Conservation (phyloP, 495 filamentous ascomycete genomes). For the Xylaria telfairii region DNA sequence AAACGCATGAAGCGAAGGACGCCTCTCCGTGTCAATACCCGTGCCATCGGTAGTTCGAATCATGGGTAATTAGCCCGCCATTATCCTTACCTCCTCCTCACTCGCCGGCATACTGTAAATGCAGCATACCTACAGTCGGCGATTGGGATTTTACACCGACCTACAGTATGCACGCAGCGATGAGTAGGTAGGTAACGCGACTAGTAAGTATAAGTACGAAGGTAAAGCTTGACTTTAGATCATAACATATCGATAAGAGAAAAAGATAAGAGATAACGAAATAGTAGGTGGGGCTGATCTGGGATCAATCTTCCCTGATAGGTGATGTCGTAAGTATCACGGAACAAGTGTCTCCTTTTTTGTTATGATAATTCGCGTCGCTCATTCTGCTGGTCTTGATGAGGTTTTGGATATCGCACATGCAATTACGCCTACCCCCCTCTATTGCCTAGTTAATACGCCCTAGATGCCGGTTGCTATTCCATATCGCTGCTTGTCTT, state of each 20-base stretch:
- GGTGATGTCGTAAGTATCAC: neutral
- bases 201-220: too few relatives aligned
- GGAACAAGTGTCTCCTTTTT: constrained; percentile 15
- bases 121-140: neutral
- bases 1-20: neutral
- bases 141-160: too few relatives aligned
- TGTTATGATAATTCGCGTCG: neutral
- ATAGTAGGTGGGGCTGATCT: constrained; percentile 14
- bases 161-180: too few relatives aligned
- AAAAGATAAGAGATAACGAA: constrained; percentile 2
- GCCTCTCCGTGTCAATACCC: neutral
- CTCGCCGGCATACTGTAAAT: neutral
- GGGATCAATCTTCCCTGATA: neutral
- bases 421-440: neutral
- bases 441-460: neutral
- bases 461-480: neutral
- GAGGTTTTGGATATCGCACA: neutral
- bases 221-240: neutral
- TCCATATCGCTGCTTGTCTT: neutral
- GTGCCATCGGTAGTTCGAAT: neutral
- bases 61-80: neutral
- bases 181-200: too few relatives aligned
- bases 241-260: constrained; percentile 20
- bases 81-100: neutral
- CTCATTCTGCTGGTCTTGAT: neutral